These are phyloP conservation scores for Alternaria longipes DNA, from an alignment of 2,329 filamentous ascomycete species.

Conservation along the genomic window DNA sequence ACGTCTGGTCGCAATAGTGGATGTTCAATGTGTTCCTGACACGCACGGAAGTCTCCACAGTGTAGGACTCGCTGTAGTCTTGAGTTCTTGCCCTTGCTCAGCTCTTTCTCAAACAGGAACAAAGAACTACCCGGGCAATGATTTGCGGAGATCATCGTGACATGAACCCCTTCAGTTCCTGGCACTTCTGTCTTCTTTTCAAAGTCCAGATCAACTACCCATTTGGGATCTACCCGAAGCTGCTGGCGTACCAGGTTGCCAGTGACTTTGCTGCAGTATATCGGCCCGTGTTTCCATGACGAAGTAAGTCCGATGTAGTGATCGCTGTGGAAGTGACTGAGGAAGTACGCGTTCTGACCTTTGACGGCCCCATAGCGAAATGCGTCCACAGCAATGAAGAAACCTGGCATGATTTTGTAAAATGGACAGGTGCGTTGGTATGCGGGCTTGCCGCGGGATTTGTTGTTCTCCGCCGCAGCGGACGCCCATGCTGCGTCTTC, in stretches of 20 bases:
- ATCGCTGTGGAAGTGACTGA: slow-evolving; percentile 98
- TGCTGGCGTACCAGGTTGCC: slow-evolving; percentile 89
- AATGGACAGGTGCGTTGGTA: slow-evolving; percentile 94
- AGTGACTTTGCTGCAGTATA: slow-evolving; percentile 94
- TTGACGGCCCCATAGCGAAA: slow-evolving; percentile 94
- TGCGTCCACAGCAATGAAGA: slow-evolving; percentile 93
- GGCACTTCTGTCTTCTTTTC: slow-evolving; percentile 82
- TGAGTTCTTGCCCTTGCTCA: slow-evolving; percentile 67
- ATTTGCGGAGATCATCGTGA: slow-evolving; percentile 96
- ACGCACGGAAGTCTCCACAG: slow-evolving; percentile 95
- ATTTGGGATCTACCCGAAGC: slow-evolving; percentile 84
- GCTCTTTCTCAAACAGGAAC: slow-evolving; percentile 86
- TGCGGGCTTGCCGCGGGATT: slow-evolving; percentile 82
- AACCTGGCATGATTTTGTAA: slow-evolving; percentile 96
- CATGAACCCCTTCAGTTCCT: slow-evolving; percentile 79
- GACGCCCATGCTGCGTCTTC: slow-evolving; percentile 91
- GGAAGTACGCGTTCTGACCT: slow-evolving; percentile 92
- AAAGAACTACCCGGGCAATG: slow-evolving; percentile 95
- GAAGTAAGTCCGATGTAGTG: slow-evolving; percentile 93
- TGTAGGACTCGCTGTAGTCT: slow-evolving; percentile 84
- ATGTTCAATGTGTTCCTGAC: slow-evolving; percentile 82
- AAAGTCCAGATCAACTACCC: slow-evolving; percentile 85
- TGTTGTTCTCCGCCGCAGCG: slow-evolving; percentile 80
- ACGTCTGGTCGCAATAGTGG: slow-evolving; percentile 80
- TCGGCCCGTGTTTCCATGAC: slow-evolving; percentile 90